Evolutionary conservation across 768 basidiomycete genomes (phyloP).

Genomic region (Tricholoma hemisulphureum): DNA sequence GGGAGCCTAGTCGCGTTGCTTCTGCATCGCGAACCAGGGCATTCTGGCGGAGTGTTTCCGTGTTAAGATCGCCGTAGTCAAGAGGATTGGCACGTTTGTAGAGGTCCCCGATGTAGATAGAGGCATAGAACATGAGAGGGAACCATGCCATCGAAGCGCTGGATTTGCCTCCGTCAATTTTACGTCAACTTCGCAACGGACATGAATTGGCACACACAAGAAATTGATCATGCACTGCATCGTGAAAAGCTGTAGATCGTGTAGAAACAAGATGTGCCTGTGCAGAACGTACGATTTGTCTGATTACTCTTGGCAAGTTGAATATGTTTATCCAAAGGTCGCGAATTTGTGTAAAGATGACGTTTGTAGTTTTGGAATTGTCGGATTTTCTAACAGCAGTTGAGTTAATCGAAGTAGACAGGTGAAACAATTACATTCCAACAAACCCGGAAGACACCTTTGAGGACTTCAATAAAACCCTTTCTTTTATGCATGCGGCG

Average conservation of each 20-base stretch:
- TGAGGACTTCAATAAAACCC: conserved; percentile 51
- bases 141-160: conserved; percentile 86
- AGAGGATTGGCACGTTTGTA: conserved; percentile 53
- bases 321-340: conserved; percentile 70
- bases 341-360: conserved; percentile 44
- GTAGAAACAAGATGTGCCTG: background rate
- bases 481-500: conserved; percentile 65
- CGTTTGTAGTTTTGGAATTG: conserved; percentile 27
- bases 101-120: conserved; percentile 84
- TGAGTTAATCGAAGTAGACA: background rate
- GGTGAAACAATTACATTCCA: background rate
- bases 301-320: conserved; percentile 70
- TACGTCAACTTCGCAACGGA: background rate
- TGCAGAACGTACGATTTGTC: conserved; percentile 32
- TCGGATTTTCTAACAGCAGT: conserved; percentile 5
- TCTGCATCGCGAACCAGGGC: conserved; percentile 48
- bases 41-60: conserved; percentile 14
- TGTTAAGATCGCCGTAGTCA: conserved; percentile 17
- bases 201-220: background rate
- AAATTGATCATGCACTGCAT: background rate
- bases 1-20: conserved; percentile 78
- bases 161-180: background rate
- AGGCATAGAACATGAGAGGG: conserved; percentile 85
- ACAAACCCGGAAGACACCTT: conserved; percentile 14
- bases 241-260: background rate